A percentile compares a stretch with the other conserved stretches of the same genome.
Conservation (phyloP, 2,329 filamentous ascomycete species). For the Monosporascus sp. region DNA sequence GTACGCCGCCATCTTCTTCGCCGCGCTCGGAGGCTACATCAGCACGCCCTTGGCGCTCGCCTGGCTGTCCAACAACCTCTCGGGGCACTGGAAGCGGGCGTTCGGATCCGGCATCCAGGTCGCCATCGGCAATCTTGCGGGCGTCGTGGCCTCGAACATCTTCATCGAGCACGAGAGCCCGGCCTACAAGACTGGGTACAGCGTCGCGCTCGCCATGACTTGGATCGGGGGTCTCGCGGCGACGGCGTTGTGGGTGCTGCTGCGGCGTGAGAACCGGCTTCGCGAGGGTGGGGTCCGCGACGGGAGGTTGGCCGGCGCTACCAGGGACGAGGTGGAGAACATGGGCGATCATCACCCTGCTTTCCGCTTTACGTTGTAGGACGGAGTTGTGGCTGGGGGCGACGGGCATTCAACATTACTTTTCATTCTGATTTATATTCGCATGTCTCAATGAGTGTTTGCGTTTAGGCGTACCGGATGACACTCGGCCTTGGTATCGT, state of each 20-base stretch:
- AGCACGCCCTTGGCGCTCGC: constrained; percentile 32
- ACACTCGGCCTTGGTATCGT: no score
- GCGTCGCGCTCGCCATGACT: constrained; percentile 26
- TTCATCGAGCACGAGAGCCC: constrained; percentile 29
- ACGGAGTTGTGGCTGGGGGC: no score
- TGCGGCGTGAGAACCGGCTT: constrained; percentile 40
- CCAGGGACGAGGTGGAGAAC: constrained; percentile 33
- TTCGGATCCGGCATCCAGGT: constrained; percentile 45
- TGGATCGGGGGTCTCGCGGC: constrained; percentile 29
- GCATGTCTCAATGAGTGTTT: no score
- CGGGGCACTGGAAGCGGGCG: constrained; percentile 47
- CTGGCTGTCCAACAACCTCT: constrained; percentile 49
- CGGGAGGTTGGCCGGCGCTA: constrained; percentile 26
- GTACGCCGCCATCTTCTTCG: constrained; percentile 33
- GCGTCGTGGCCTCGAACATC: constrained; percentile 31
- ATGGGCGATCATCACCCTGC: constrained; percentile 47
- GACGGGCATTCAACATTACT: no score
- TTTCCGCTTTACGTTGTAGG: constrained; percentile 36
- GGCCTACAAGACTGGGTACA: constrained; percentile 32
- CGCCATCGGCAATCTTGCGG: constrained; percentile 41
- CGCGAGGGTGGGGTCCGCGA: constrained; percentile 42
- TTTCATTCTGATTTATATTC: no score
- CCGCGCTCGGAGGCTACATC: constrained; percentile 29
- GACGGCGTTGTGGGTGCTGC: constrained; percentile 32
- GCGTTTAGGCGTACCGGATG: no score